Percentiles rank a stretch among this genome's conserved stretches.
phyloP scores from a whole-genome alignment of 768 basidiomycete genomes.

The Lentinula aciculospora region DNA sequence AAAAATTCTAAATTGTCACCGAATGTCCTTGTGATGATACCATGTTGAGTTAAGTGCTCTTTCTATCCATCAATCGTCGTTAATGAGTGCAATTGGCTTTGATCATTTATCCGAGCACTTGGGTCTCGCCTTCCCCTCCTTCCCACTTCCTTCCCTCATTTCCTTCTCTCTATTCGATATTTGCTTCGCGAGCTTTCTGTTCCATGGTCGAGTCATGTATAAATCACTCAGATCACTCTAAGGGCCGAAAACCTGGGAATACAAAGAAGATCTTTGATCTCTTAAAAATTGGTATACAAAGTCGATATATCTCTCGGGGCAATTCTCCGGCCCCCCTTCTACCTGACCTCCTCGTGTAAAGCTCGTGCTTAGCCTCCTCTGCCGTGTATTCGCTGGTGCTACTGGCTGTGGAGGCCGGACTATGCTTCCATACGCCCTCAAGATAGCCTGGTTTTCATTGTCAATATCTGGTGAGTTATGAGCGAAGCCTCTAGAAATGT shows the following conservation, averaged over 20 bases:
- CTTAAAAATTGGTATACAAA: neutral
- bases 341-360: neutral
- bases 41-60: too few species aligned
- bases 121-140: too few species aligned
- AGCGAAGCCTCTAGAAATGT: neutral
- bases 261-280: neutral
- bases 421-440: slow-evolving; percentile 56
- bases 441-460: slow-evolving; percentile 52
- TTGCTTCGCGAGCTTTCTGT: too few species aligned
- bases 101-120: too few species aligned
- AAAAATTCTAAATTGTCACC: too few species aligned
- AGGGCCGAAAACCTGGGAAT: neutral
- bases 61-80: too few species aligned
- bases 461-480: slow-evolving; percentile 42
- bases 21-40: too few species aligned
- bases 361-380: neutral
- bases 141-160: too few species aligned
- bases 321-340: neutral
- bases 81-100: too few species aligned
- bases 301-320: neutral
- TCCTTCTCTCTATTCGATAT: too few species aligned
- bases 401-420: slow-evolving; percentile 5
- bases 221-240: neutral
- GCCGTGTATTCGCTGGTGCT: neutral
- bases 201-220: too few species aligned